Base-by-base conservation (phyloP, 495 filamentous ascomycete genomes). In the Aspergillus coremiiformis region DNA sequence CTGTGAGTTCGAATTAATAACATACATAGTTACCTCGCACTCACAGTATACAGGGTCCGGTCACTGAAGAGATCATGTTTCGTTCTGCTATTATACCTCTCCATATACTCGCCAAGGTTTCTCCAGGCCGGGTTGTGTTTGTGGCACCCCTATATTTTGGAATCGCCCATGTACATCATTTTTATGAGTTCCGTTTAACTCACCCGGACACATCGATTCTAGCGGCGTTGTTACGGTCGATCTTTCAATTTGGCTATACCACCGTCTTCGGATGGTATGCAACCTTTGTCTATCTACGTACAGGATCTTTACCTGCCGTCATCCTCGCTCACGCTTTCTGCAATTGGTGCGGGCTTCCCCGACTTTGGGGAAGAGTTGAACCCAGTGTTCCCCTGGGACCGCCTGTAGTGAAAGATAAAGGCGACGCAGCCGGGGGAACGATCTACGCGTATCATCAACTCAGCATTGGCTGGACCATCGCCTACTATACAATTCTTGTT, bases 31-130 rank as follows among this genome's bases (percentile, higher is more conserved):
- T 21, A 17, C 9, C 26, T 32, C 19, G 23, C 44, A 48, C 41
- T 62, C 19, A 41, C 17, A 23, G 58, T 39, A 24, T 39, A 24
- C 30, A 90, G 87, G 92, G 89, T 41, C 93, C 93, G 0, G 66
- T 93, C 30, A 96, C 87, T 9, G 93, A 98, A 73, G 93, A 98
- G 67, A 61, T 95, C 46, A 85, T 97, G 64, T 98, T 95, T 72
- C 88, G 93, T 65, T 86, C 87, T 2, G 79, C 85, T 42, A 79
- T 93, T 41, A 75, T 96, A 45, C 87, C 91, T 5, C 75, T 95
- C 3, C 84, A 95, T 63, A 68, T 96, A 5, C 68, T 92, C n/a
- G 80, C 90, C n/a, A 76, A 76, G 26, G 66, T 78, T 6, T 70
- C 79, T 3, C 66, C 82, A 2, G 67, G 66, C 0, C 72, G 69